These are phyloP conservation scores for Globisporangium orthogonon DNA, from an alignment of 352 stramenopile species.

Conservation along the genomic window DNA sequence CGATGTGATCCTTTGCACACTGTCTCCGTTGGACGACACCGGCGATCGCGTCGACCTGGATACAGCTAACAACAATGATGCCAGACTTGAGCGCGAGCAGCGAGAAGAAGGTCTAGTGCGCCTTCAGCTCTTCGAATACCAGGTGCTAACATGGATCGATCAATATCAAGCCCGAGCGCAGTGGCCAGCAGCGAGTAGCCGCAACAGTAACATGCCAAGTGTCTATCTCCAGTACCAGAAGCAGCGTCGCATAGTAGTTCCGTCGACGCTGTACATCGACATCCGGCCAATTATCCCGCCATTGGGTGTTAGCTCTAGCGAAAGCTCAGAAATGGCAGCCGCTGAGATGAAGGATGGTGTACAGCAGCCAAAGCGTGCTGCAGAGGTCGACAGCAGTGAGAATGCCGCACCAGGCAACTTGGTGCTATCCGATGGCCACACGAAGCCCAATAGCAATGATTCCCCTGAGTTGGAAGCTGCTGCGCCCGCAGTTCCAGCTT, in stretches of 20 bases:
- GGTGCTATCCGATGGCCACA: background rate
- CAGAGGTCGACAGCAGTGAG: background rate
- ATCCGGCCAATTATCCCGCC: slow-evolving; percentile 11
- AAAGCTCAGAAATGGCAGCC: background rate
- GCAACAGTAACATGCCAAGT: slow-evolving; percentile 22
- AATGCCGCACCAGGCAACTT: background rate
- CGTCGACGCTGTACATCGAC: slow-evolving; percentile 6
- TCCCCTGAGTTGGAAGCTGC: background rate
- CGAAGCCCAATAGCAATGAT: background rate
- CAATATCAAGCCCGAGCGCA: slow-evolving; percentile 45
- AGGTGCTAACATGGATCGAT: slow-evolving; percentile 55
- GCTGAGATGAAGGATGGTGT: background rate
- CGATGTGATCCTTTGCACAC: slow-evolving; percentile 26
- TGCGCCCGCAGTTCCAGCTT: background rate
- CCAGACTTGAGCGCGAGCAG: background rate
- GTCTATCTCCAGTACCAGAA: slow-evolving; percentile 70
- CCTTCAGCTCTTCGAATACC: slow-evolving; percentile 53
- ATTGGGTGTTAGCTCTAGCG: background rate
- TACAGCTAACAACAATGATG: background rate
- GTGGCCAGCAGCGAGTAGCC: slow-evolving; percentile 30
- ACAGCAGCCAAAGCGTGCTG: background rate
- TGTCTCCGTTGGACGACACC: slow-evolving; percentile 3
- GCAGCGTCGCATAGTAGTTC: slow-evolving; percentile 14
- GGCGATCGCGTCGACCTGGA: background rate
- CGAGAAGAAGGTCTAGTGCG: slow-evolving; percentile 10